Percentiles rank a stretch among this genome's conserved stretches.
These are phyloP conservation scores for Thelephora terrestris DNA, from an alignment of 1,284 basidiomycete species.

Conservation along the genomic window DNA sequence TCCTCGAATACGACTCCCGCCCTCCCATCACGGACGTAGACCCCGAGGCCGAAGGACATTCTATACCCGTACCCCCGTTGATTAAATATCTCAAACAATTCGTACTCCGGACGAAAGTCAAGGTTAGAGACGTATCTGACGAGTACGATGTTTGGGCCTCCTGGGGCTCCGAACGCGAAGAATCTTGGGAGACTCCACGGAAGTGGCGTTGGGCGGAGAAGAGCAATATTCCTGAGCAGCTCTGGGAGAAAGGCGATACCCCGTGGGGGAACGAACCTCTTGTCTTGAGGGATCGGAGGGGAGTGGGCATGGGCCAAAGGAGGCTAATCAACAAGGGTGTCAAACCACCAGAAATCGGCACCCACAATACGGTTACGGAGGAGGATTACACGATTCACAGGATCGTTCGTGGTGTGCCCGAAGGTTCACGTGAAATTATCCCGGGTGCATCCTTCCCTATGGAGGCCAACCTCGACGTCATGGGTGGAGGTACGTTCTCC, in stretches of 20 bases:
- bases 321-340: slow-evolving; percentile 62
- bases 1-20: slow-evolving; percentile 67
- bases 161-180: slow-evolving; percentile 49
- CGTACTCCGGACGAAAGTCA: slow-evolving; percentile 85
- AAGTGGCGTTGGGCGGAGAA: slow-evolving; percentile 42
- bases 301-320: slow-evolving; percentile 67
- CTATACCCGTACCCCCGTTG: slow-evolving; percentile 36
- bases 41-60: not conserved
- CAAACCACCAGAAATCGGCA: slow-evolving; percentile 26
- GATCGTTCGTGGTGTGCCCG: slow-evolving; percentile 79
- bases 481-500: slow-evolving; percentile 74
- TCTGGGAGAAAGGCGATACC: slow-evolving; percentile 43
- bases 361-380: slow-evolving; percentile 39
- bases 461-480: slow-evolving; percentile 89
- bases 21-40: slow-evolving; percentile 27
- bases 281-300: slow-evolving; percentile 60
- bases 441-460: slow-evolving; percentile 79
- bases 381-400: slow-evolving; percentile 73
- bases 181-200: slow-evolving; percentile 29
- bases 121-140: slow-evolving; percentile 64
- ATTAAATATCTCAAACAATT: slow-evolving; percentile 70
- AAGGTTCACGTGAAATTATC: slow-evolving; percentile 73
- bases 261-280: slow-evolving; percentile 53
- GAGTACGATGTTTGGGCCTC: slow-evolving; percentile 74
- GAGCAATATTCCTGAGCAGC: slow-evolving; percentile 61